Conservation (phyloP, 805 yeast genomes). For the Nakazawaea sp. region DNA sequence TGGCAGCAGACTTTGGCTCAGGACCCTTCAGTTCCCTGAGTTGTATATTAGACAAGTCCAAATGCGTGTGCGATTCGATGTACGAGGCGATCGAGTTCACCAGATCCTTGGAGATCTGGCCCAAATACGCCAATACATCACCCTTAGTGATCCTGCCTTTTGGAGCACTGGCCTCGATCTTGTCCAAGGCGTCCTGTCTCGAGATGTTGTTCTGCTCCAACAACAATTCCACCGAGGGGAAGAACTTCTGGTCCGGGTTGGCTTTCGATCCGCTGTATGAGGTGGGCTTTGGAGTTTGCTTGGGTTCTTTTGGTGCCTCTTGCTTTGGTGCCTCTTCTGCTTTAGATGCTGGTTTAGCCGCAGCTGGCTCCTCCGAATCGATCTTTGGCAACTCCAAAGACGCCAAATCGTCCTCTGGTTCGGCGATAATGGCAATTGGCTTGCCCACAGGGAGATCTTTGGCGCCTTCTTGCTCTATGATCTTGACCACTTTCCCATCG, state of each 20-base stretch:
- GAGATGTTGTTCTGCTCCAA: conserved; percentile 59
- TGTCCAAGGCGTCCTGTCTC: conserved; percentile 58
- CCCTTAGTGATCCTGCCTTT: conserved; percentile 85
- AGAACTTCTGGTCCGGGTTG: conserved; percentile 56
- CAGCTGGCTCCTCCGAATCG: conserved; percentile 20
- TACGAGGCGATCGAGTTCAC: conserved; percentile 47
- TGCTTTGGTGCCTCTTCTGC: conserved; percentile 13
- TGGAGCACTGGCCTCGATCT: conserved; percentile 83
- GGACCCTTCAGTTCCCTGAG: conserved; percentile 28
- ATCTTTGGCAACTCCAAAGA: conserved; percentile 52
- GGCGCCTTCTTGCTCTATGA: conserved; percentile 64
- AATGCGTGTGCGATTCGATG: conserved; percentile 47
- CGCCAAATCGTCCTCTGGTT: conserved; percentile 74
- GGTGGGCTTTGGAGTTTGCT: conserved; percentile 7
- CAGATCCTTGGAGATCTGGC: conserved; percentile 55
- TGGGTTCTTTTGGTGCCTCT: conserved; percentile 10
- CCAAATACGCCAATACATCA: conserved; percentile 81
- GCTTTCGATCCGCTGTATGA: conserved; percentile 34
- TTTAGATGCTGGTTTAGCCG: conserved; percentile 15
- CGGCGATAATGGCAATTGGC: conserved; percentile 86
- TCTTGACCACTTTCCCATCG: conserved; percentile 84
- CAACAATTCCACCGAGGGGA: conserved; percentile 74
- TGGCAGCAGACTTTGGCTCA: conserved; percentile 3
- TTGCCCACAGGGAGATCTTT: conserved; percentile 78
- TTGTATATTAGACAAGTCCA: conserved; percentile 69